Percentiles rank a stretch among this genome's conserved stretches.
Conservation (phyloP, 1,139 yeast species). For the Hemisphaericaspora xylanilytica region DNA sequence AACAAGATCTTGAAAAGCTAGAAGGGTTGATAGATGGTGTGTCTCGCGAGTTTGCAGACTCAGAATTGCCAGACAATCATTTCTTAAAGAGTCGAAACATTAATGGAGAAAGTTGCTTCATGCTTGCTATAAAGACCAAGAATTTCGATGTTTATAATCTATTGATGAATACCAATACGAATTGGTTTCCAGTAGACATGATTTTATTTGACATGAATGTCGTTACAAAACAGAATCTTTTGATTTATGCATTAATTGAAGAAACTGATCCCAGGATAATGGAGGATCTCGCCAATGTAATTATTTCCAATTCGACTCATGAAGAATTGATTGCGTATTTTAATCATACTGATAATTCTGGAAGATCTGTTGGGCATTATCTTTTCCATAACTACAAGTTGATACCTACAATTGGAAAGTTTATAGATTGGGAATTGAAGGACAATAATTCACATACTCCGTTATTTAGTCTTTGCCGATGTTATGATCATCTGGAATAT, state of each 20-base stretch:
- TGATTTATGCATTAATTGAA: conserved; percentile 59
- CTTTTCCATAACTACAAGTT: conserved; percentile 58
- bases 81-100: conserved; percentile 52
- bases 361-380: conserved; percentile 72
- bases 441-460: conserved; percentile 80
- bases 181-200: conserved; percentile 63
- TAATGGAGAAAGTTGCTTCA: conserved; percentile 67
- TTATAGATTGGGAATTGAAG: conserved; percentile 66
- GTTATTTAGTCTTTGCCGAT: conserved; percentile 67
- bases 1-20: conserved; percentile 25
- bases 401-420: conserved; percentile 53
- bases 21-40: conserved; percentile 20
- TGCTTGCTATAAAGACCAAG: conserved; percentile 49
- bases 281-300: conserved; percentile 44
- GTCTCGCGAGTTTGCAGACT: conserved; percentile 18
- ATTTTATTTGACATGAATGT: conserved; percentile 61
- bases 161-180: conserved; percentile 42
- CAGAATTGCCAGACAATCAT: conserved; percentile 34
- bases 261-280: conserved; percentile 48
- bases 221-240: conserved; percentile 48
- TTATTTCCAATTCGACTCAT: conserved; percentile 41
- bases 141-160: conserved; percentile 44
- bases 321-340: conserved; percentile 51
- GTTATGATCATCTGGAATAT: conserved; percentile 78
- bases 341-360: conserved; percentile 48